phyloP scores from a whole-genome alignment of 306 rosid species.

The Trifolium pratense region DNA sequence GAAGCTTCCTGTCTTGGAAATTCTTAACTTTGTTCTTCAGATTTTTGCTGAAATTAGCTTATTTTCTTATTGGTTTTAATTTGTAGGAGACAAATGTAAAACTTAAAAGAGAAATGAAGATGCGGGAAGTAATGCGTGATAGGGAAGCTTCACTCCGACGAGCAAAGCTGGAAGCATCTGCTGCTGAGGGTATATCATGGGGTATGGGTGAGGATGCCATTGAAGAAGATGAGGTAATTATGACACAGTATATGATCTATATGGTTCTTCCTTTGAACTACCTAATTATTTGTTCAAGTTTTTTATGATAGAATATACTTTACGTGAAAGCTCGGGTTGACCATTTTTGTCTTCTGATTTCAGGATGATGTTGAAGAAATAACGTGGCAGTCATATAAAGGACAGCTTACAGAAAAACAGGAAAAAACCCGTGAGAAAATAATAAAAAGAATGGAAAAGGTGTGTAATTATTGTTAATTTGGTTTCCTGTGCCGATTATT shows the following conservation, averaged over 20 bases:
- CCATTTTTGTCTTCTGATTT: slow-evolving; percentile 40
- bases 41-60: slow-evolving; percentile 16
- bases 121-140: slow-evolving; percentile 66
- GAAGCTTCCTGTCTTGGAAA: background rate
- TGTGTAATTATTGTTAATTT: slow-evolving; percentile 42
- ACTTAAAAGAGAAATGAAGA: slow-evolving; percentile 60
- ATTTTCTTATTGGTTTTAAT: slow-evolving; percentile 27
- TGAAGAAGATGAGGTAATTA: slow-evolving; percentile 82
- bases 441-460: slow-evolving; percentile 90
- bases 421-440: slow-evolving; percentile 88
- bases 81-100: slow-evolving; percentile 72
- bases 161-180: slow-evolving; percentile 78
- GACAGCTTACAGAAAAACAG: slow-evolving; percentile 92
- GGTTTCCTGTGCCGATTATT: slow-evolving; percentile 1
- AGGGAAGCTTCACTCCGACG: slow-evolving; percentile 93
- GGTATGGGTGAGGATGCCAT: slow-evolving; percentile 98
- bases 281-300: background rate
- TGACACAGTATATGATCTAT: slow-evolving; percentile 28
- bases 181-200: slow-evolving; percentile 92
- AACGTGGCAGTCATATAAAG: slow-evolving; percentile 95
- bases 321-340: slow-evolving; percentile 23
- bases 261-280: slow-evolving; percentile 28
- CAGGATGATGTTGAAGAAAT: slow-evolving; percentile 90
- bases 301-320: slow-evolving; percentile 27
- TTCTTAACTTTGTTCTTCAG: background rate